phyloP scores from a whole-genome alignment of 768 basidiomycete species.

The Pleurotus platypus region DNA sequence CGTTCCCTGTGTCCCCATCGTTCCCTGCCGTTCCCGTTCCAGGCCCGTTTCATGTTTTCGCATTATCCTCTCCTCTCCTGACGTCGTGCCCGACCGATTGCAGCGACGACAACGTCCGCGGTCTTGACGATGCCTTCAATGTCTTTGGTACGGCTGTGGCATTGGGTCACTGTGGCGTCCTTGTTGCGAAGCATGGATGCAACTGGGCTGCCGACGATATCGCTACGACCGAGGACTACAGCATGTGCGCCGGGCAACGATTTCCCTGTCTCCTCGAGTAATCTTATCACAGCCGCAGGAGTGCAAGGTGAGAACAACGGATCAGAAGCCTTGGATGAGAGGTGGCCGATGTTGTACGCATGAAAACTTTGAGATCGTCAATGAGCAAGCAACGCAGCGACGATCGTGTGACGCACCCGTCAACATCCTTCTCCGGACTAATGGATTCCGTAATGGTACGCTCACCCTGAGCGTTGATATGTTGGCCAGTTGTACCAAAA shows the following conservation, averaged over 20 bases:
- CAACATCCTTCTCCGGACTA: constrained; percentile 92
- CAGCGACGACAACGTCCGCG: constrained; percentile 93
- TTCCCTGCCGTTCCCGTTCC: too few relatives aligned
- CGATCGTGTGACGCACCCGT: constrained; percentile 59
- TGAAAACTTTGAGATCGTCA: constrained; percentile 68
- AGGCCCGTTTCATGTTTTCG: too few relatives aligned
- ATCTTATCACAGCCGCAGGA: constrained; percentile 86
- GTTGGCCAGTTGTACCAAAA: constrained; percentile 88
- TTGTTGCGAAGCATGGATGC: constrained; percentile 84
- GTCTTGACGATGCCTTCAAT: constrained; percentile 75
- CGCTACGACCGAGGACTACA: constrained; percentile 94
- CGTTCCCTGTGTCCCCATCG: too few relatives aligned
- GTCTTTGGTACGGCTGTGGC: constrained; percentile 87
- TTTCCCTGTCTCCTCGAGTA: constrained; percentile 85
- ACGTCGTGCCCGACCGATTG: constrained; percentile 76
- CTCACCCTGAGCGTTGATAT: constrained; percentile 79
- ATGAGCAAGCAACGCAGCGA: not conserved
- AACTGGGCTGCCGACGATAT: constrained; percentile 97
- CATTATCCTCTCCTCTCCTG: too few relatives aligned
- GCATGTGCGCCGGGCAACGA: constrained; percentile 73
- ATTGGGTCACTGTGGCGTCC: constrained; percentile 97
- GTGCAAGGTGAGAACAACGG: constrained; percentile 96
- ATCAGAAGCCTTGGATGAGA: constrained; percentile 83
- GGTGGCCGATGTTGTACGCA: constrained; percentile 95
- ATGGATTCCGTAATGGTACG: constrained; percentile 93